Conservation (phyloP, 176 grass and related monocot genomes). For the Lolium multiflorum region DNA sequence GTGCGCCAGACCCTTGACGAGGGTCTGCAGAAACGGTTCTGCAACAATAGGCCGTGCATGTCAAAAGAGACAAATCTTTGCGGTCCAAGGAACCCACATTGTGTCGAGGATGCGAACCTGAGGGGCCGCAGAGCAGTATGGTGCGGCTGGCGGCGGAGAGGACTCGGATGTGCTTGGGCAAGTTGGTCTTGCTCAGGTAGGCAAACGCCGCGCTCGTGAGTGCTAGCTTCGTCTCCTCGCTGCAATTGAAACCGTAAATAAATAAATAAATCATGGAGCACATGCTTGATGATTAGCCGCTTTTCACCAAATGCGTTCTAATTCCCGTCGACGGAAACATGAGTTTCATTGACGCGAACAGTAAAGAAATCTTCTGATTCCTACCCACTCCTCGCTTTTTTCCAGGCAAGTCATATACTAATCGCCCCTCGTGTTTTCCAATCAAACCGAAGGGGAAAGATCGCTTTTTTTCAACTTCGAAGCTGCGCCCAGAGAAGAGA, state of each 20-base stretch:
- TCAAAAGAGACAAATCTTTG: constrained; percentile 23
- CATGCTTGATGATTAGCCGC: constrained; percentile 9
- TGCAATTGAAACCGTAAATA: constrained; percentile 46
- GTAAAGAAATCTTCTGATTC: constrained; percentile 23
- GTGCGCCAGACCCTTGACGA: constrained; percentile 79
- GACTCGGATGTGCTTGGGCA: constrained; percentile 67
- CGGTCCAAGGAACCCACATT: background rate
- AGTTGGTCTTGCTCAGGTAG: constrained; percentile 53
- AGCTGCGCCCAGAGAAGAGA: background rate
- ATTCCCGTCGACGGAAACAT: constrained; percentile 27
- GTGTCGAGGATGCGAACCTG: constrained; percentile 50
- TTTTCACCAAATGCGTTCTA: constrained; percentile 18
- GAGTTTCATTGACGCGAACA: background rate
- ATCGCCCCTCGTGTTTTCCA: background rate
- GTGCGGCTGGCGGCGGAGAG: constrained; percentile 65
- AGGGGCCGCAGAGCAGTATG: constrained; percentile 80
- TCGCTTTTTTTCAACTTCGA: background rate
- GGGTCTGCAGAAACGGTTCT: constrained; percentile 75
- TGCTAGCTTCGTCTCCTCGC: constrained; percentile 58
- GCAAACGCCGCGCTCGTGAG: constrained; percentile 80
- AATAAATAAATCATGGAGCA: constrained; percentile 28
- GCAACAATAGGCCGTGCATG: background rate
- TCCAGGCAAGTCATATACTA: constrained; percentile 2
- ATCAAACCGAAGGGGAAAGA: background rate
- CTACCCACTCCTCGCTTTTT: background rate